Base-by-base conservation (phyloP, 805 yeast species). In the Metschnikowia gelsemii region DNA sequence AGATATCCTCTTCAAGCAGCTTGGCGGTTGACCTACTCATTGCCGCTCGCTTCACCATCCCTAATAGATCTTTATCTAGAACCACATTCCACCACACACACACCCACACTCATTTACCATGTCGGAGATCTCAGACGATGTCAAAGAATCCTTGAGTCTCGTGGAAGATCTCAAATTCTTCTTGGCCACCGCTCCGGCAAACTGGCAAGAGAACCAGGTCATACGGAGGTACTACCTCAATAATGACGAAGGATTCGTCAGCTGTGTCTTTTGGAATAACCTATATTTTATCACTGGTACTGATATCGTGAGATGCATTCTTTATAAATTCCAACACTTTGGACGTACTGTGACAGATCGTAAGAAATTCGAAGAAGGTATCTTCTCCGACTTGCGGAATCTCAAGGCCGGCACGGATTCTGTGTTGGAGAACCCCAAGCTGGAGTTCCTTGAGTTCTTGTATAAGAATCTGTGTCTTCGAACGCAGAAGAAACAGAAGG, bases 401-500 rank as follows among this genome's bases (percentile, higher is more conserved):
- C 70, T 93, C 46, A 91, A 90, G 64, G 79, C 88, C 59, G 95
- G 93, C 17, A 74, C 80, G 4, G 91, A 88, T 68, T 96, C 98
- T 11, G 76, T 87, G 4, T 68, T 91, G 43, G 98, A 91, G 60
- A 79, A 78, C 34, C 96, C 98, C 12, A 80, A 86, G 58, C 87
- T 96, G 0, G 82, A 80, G 25, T 89, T 91, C 59, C 70, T 91
- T 45, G 85, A 84, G 48, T 89, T 91, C 55, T 68, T 91, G 20
- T 88, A 85, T 64, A 85, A 83, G 57, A 87, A 91, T 59, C 80
- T 82, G 49, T 91, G 98, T 59, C 71, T 91, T 19, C 75, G 96
- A 54, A 91, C 99, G 0, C 97, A 91, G 56, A 91, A 91, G 74
- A 91, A 93, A 57, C 99, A 91, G 61, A 91, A 93, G 58, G 97